Base-by-base conservation (phyloP, 2,329 filamentous ascomycete species). In the Sodiomyces alkalinus region DNA sequence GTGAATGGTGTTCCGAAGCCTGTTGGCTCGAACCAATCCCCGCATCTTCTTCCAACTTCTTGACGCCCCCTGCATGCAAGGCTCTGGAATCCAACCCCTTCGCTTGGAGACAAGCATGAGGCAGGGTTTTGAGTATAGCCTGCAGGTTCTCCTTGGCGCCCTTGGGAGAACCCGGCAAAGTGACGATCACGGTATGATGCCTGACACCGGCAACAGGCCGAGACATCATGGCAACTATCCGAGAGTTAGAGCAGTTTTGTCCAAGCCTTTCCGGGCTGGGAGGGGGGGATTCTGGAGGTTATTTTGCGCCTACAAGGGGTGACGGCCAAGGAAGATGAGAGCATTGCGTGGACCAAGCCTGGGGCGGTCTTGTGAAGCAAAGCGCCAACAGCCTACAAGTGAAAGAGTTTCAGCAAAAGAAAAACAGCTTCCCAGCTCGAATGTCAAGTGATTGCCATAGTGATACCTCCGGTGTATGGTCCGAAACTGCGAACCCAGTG, bases 291-390 rank as follows among this genome's bases (percentile, higher is more conserved):
- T n/a, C n/a, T n/a, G n/a, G n/a, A n/a, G n/a, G n/a, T n/a, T n/a
- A n/a, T n/a, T n/a, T 6, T 6, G n/a, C 19, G 55, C 80, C 59
- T 58, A 92, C 85, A 98, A 26, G 87, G 86, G 3, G 90, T 98
- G 19, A 96, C 74, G 23, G 71, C 61, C 11, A 93, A 58, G 1
- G 87, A 96, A 13, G 81, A 64, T 5, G 85, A 65, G 22, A 98
- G 62, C 87, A 98, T 98, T 39, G 75, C 85, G 54, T 98, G 86
- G n/a, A 94, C 79, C 27, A 98, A 62, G 1, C 90, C 90, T 1
- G 85, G 74, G 0, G 90, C 90, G 50, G 87, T 73, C 47, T 80
- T 85, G 44, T 93, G 75, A 23, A 96, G 62, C 22, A 96, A 54
- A 5, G 76, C 70, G 10, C 64, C 57, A n/a, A 94, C 68, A 28